Conservation (phyloP, 2,329 filamentous ascomycete species). For the Hymenoscyphus occultus region DNA sequence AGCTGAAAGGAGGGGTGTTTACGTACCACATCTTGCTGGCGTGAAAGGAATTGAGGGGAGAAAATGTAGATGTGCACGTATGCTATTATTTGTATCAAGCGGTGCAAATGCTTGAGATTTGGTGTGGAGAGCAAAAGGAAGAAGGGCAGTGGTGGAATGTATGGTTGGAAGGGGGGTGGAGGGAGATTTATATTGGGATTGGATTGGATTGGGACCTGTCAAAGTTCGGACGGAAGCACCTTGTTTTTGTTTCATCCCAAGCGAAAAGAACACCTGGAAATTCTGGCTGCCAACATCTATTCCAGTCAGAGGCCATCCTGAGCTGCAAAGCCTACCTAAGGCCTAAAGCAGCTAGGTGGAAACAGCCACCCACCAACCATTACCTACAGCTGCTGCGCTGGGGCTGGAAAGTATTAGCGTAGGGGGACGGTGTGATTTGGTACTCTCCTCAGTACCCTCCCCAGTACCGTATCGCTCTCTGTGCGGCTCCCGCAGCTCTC, state of each 20-base stretch:
- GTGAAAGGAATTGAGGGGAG: constrained; percentile 10
- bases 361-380: not conserved
- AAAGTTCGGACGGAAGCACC: not conserved
- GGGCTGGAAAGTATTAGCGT: not conserved
- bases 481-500: not conserved
- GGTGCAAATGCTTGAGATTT: not conserved
- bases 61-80: not conserved
- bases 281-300: not conserved
- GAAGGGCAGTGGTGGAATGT: not conserved
- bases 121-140: not conserved
- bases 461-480: not conserved
- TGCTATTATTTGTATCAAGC: not conserved
- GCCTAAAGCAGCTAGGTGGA: not conserved
- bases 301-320: not conserved
- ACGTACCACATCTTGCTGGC: constrained; percentile 19
- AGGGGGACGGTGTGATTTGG: not conserved
- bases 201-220: constrained; percentile 1
- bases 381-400: not conserved
- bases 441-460: too few species aligned
- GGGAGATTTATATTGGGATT: constrained; percentile 7
- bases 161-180: not conserved
- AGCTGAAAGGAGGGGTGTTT: constrained; percentile 17
- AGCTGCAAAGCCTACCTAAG: not conserved
- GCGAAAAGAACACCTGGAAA: not conserved
- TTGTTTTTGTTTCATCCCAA: constrained; percentile 4